phyloP scores from a whole-genome alignment of 1,139 yeast species.

The Candida frijolesensis region DNA sequence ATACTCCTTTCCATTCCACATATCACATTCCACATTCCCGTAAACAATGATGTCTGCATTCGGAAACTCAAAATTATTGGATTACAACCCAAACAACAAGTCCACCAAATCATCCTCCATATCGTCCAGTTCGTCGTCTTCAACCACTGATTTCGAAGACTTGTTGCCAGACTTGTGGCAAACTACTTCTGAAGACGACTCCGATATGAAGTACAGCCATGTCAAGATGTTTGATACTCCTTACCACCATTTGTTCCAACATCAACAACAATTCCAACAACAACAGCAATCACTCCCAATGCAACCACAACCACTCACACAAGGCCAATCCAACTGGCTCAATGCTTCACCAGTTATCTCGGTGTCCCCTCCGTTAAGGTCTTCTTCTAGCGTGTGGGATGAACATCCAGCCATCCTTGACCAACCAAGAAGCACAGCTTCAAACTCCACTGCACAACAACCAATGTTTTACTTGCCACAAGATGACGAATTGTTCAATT shows the following conservation, averaged over 20 bases:
- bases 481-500: constrained; percentile 27
- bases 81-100: background rate
- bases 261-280: constrained; percentile 4
- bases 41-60: constrained; percentile 9
- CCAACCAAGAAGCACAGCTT: background rate
- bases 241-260: constrained; percentile 4
- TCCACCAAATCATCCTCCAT: constrained; percentile 6
- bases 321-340: constrained; percentile 4
- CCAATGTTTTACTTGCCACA: constrained; percentile 6
- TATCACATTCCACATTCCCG: background rate
- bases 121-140: constrained; percentile 23
- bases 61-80: constrained; percentile 3
- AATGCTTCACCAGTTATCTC: constrained; percentile 9
- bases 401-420: constrained; percentile 3
- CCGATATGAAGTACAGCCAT: constrained; percentile 7
- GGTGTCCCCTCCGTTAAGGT: constrained; percentile 10
- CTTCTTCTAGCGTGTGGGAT: constrained; percentile 4
- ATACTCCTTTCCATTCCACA: background rate
- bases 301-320: constrained; percentile 5
- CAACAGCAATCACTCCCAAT: constrained; percentile 3
- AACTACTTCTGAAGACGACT: constrained; percentile 18
- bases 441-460: constrained; percentile 4
- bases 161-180: constrained; percentile 43
- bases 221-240: constrained; percentile 2
- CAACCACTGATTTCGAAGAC: constrained; percentile 26